Base-by-base conservation (phyloP, 345 rosid species). In the Pugionium dolabratum region DNA sequence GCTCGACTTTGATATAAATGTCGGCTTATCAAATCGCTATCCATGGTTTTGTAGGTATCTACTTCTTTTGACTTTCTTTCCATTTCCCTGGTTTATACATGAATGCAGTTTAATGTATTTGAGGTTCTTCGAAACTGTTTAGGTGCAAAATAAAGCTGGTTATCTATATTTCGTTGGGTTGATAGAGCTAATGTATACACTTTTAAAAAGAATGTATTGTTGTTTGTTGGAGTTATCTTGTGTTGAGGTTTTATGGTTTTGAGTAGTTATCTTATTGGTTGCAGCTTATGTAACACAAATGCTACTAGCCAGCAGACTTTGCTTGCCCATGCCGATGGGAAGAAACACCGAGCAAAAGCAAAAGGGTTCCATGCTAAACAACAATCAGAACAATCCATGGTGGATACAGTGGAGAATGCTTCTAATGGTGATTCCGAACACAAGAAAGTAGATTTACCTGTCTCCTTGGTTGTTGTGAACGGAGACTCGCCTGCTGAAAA, bases 41-140 rank as follows among this genome's bases (percentile, higher is more conserved):
- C 98, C 98, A 1, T 90, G 98, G 98, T 83, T 84, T 85, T 93
- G 98, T 69, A 87, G 98, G 98, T 89, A 78, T 2, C 56, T 11
- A 65, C n/a, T 29, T 66, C 66, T 47, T 49, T 25, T 44, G n/a
- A 49, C 25, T 2, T 62, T 7, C 28, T 33, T 57, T 57, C 3
- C 0, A 0, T 51, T 52, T 34, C 34, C 6, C 10, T 18, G 42
- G 3, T 27, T 36, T 49, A 35, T 35, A 29, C 35, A 31, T 0
- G 30, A 18, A 7, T 64, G 29, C n/a, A 30, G 60, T 63, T 64
- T 2, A 0, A 6, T 41, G 28, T 26, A 5, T 27, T 1, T 34
- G 36, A 34, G 36, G 36, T 34, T 34, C 5, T 18, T 18, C 18
- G 18, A 18, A 18, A 18, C 18, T 56, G n/a, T 31, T 58, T 37